Base-by-base conservation (phyloP, 306 rosid species). In the Astragalus glycyphyllos region DNA sequence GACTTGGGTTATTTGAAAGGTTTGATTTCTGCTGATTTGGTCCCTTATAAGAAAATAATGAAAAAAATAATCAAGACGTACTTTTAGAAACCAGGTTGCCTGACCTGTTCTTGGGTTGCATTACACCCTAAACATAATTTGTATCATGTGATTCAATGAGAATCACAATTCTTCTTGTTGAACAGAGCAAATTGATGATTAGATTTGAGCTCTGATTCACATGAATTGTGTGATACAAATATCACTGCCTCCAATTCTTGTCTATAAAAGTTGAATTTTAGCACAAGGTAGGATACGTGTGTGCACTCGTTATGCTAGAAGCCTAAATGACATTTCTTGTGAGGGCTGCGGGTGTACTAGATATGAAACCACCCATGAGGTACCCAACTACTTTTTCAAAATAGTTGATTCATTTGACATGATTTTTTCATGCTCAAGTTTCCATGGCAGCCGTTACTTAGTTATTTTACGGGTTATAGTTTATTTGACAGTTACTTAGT, bases 381-480 rank as follows among this genome's bases (percentile, higher is more conserved):
- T n/a, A n/a, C n/a, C 9, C 45, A 41, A 48, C 9, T 3, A 14
- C 15, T 7, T 62, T 73, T 73, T 54, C 45, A 10, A 17, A 12
- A 59, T 54, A 46, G 11, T 8, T 40, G 14, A 32, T 12, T 62
- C 57, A 68, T 34, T 49, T 16, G 11, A 42, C 51, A 44, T 9
- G 40, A 16, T 73, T 48, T 57, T 65, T 17, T 56, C 37, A 7
- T 34, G 23, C 8, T 44, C 61, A 44, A 47, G 59, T 60, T 53
- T 59, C 13, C 46, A 8, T 16, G 42, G 17, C 44, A 40, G 41
- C 74, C 12, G 26, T 61, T 70, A 29, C 48, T 66, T 9, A 16
- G 20, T 1, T 40, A 37, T 62, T 57, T 76, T 57, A 6, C 16
- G 15, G 35, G 34, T 58, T 72, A 10, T 34, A 63, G 41, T 49